Evolutionary conservation across 805 yeast species (phyloP).

Genomic region (Deakozyma indianensis): DNA sequence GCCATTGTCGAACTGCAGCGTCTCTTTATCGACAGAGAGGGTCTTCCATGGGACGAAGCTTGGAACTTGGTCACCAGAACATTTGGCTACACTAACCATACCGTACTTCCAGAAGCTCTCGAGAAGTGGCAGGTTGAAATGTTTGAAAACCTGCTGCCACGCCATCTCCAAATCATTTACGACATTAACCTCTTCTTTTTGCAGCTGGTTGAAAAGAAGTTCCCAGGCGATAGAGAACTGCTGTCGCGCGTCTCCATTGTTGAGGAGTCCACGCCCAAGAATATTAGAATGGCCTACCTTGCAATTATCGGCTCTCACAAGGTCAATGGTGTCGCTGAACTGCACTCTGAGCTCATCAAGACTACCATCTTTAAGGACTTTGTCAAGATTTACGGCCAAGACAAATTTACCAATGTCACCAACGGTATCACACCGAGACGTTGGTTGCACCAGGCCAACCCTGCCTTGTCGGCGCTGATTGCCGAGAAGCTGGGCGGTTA

Average conservation of each 20-base stretch:
- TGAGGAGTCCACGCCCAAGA: slow-evolving; percentile 70
- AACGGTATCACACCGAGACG: slow-evolving; percentile 95
- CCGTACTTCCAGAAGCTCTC: slow-evolving; percentile 87
- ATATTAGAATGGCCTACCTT: slow-evolving; percentile 81
- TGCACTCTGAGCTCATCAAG: slow-evolving; percentile 81
- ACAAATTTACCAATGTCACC: slow-evolving; percentile 81
- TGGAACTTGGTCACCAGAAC: slow-evolving; percentile 72
- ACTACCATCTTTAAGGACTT: slow-evolving; percentile 86
- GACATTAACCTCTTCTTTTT: slow-evolving; percentile 71
- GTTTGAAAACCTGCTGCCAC: slow-evolving; percentile 65
- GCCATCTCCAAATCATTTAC: slow-evolving; percentile 83
- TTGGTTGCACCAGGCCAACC: slow-evolving; percentile 92
- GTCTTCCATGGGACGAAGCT: slow-evolving; percentile 67
- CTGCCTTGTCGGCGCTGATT: slow-evolving; percentile 60
- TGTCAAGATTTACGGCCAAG: slow-evolving; percentile 65
- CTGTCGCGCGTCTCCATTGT: slow-evolving; percentile 64
- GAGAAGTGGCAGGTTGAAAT: slow-evolving; percentile 91
- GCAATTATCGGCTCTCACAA: slow-evolving; percentile 88
- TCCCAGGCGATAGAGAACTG: slow-evolving; percentile 60
- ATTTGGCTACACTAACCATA: slow-evolving; percentile 88
- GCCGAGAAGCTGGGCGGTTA: slow-evolving; percentile 56
- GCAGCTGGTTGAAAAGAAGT: slow-evolving; percentile 56
- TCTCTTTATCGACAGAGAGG: slow-evolving; percentile 71
- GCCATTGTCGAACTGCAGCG: slow-evolving; percentile 85
- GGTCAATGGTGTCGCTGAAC: slow-evolving; percentile 92